Evolutionary conservation across 441 rosid genomes (phyloP).

Genomic region (Erodium trifolium): DNA sequence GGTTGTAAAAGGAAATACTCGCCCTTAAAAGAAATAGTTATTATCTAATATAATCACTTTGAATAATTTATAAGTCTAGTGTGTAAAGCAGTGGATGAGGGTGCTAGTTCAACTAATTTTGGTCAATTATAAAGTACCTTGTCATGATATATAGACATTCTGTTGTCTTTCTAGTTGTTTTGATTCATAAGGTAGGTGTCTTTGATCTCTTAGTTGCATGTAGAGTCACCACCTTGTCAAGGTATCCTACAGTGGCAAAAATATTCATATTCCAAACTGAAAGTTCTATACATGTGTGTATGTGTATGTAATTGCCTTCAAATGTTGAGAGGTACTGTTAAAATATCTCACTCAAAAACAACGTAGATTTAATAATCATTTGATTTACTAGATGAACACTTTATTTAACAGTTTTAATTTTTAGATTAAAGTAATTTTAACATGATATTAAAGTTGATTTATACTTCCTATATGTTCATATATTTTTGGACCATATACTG

Average conservation of each 20-base stretch:
- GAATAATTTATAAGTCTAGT: too few species aligned
- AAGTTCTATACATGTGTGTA: not conserved
- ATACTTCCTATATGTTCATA: too few species aligned
- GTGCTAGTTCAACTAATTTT: not conserved
- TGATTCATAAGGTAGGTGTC: not conserved
- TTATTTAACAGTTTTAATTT: too few species aligned
- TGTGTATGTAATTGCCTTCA: not conserved
- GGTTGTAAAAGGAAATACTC: not conserved
- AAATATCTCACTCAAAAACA: too few species aligned
- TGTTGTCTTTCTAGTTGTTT: not conserved
- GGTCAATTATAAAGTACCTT: not conserved
- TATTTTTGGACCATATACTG: too few species aligned
- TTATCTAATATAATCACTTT: too few species aligned
- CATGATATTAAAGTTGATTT: too few species aligned
- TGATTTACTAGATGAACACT: too few species aligned
- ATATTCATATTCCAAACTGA: slow-evolving; percentile 3
- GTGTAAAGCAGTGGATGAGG: too few species aligned
- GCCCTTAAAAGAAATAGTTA: too few species aligned
- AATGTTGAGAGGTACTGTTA: not conserved
- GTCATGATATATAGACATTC: not conserved
- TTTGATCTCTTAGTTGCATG: slow-evolving; percentile 3
- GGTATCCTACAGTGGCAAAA: not conserved
- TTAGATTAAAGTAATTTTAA: too few species aligned
- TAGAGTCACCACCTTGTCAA: slow-evolving; percentile 4
- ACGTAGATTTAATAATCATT: too few species aligned